A percentile compares a stretch with the other conserved stretches of the same genome.
These are phyloP conservation scores for Excoecaria cochinchinensis DNA, from an alignment of 345 rosid species.

Conservation along the genomic window DNA sequence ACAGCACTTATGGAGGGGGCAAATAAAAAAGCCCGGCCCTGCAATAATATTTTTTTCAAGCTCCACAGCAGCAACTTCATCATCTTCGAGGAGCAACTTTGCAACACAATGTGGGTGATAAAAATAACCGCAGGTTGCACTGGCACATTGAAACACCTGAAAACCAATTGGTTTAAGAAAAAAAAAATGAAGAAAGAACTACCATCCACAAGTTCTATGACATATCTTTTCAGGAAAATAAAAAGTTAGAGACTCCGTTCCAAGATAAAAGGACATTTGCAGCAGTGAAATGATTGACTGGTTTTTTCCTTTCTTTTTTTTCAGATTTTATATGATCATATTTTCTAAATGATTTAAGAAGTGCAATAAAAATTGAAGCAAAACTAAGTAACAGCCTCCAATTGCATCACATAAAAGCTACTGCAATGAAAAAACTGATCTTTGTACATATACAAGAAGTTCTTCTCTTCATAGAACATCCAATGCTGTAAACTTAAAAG, in stretches of 20 bases:
- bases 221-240: neutral
- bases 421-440: neutral
- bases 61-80: conserved; percentile 54
- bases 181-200: no score
- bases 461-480: neutral
- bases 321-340: neutral
- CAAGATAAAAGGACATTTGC: neutral
- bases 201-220: neutral
- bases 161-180: neutral
- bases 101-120: conserved; percentile 86
- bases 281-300: neutral
- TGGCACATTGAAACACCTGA: conserved; percentile 79
- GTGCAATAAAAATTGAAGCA: neutral
- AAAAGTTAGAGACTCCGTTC: neutral
- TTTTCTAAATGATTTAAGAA: neutral
- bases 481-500: neutral
- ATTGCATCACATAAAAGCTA: neutral
- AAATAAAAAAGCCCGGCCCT: conserved; percentile 59
- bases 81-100: conserved; percentile 46
- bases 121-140: conserved; percentile 86
- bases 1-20: conserved; percentile 83
- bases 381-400: neutral
- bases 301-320: neutral
- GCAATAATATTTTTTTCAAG: conserved; percentile 51
- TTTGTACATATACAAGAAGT: neutral